Percentiles rank a stretch among this genome's conserved stretches.
phyloP scores from a whole-genome alignment of 164 flowering plant species.

The Tetracentron sinense region DNA sequence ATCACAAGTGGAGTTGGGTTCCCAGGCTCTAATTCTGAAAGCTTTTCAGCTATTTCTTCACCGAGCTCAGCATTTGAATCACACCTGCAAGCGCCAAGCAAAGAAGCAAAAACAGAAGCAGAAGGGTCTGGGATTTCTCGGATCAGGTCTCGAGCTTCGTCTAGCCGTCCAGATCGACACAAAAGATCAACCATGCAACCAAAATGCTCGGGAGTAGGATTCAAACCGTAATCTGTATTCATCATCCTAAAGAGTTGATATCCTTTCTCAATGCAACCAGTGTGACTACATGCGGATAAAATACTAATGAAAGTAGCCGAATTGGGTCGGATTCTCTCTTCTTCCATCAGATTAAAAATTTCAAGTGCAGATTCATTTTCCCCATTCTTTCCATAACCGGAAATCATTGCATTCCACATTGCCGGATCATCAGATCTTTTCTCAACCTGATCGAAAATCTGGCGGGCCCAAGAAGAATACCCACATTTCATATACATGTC shows the following conservation, averaged over 20 bases:
- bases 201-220: slow-evolving; percentile 45
- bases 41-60: slow-evolving; percentile 53
- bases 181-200: slow-evolving; percentile 72
- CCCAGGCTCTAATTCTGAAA: slow-evolving; percentile 51
- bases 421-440: slow-evolving; percentile 45
- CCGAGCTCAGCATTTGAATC: slow-evolving; percentile 48
- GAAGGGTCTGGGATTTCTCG: slow-evolving; percentile 39
- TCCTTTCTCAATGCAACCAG: slow-evolving; percentile 55
- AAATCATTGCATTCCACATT: slow-evolving; percentile 79
- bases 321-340: slow-evolving; percentile 42
- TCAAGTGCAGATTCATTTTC: slow-evolving; percentile 49
- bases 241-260: slow-evolving; percentile 47
- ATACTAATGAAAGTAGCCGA: slow-evolving; percentile 46
- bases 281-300: slow-evolving; percentile 56
- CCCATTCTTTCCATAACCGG: slow-evolving; percentile 73
- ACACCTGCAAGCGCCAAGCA: slow-evolving; percentile 58
- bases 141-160: slow-evolving; percentile 51
- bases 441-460: slow-evolving; percentile 38
- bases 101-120: slow-evolving; percentile 43
- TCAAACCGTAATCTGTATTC: slow-evolving; percentile 35
- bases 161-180: slow-evolving; percentile 51
- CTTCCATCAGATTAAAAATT: slow-evolving; percentile 45
- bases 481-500: slow-evolving; percentile 86
- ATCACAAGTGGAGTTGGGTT: slow-evolving; percentile 56
- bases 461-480: slow-evolving; percentile 32